Evolutionary conservation across 2,329 filamentous ascomycete species (phyloP), one percentile per base, ranked within the genome.

Genomic region (Clarireedia homoeocarpa): DNA sequence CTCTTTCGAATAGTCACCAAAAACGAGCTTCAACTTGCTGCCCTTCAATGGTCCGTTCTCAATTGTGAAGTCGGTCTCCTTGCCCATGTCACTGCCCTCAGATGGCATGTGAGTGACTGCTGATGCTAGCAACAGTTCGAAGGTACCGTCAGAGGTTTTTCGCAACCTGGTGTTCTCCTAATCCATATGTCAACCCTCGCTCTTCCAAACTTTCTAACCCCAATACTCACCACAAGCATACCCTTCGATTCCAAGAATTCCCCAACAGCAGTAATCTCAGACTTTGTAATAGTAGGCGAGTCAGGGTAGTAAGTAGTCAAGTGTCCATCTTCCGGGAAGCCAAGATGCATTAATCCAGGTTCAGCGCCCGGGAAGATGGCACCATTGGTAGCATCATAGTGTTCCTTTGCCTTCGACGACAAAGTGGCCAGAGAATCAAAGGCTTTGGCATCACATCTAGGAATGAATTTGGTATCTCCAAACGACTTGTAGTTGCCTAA

Each of bases 401-500:
- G 79, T 59, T 77, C 76, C 66, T 80, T 75, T 6, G 86, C 82
- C 53, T 86, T 81, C 2, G 81, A 72, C 0, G 72, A 73, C 15
- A 78, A 78, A 15, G 80, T 77, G 46, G 85, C 84, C 36, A 92
- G 75, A 58, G 84, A 79, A 51, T 81, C 78, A 58, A 91, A 79
- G 5, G 77, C 79, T 57, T 81, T 79, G 62, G 84, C 79, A 6
- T 78, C 75, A 66, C 87, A 82, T 63, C 88, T 79, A 2, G 89
- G 89, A 56, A 94, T 80, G 68, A 94, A 91, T 69, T 94, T 94
- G 65, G 85, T 82, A 71, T 94, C 88, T 45, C 89, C 89, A 66
- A 91, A 92, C 63, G 86, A 87, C 74, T 92, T 92, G 74, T 92
- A 94, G 71, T 94, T 94, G 61, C 89, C 68, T 59, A 78, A 79